These are phyloP conservation scores for Annulohypoxylon stygium DNA, from an alignment of 495 filamentous ascomycete species.

Conservation along the genomic window DNA sequence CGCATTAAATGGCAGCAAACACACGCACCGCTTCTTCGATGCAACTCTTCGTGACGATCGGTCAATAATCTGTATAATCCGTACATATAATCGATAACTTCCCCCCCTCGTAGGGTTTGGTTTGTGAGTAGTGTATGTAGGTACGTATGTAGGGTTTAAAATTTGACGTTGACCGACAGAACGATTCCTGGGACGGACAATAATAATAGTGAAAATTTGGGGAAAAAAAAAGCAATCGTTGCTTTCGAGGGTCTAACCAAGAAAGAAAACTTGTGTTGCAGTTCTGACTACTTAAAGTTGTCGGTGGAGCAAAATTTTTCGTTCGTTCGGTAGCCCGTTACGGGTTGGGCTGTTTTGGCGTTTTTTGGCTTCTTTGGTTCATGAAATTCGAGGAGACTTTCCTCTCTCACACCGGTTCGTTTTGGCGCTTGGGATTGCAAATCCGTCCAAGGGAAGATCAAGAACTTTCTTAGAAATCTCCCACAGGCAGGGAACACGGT, in stretches of 20 bases:
- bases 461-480: slow-evolving; percentile 42
- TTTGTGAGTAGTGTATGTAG: too few species aligned
- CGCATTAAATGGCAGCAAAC: slow-evolving; percentile 48
- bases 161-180: slow-evolving; percentile 37
- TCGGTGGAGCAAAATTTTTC: slow-evolving; percentile 44
- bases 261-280: slow-evolving; percentile 25
- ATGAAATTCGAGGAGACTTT: slow-evolving; percentile 31
- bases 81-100: slow-evolving; percentile 35
- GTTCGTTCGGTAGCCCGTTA: slow-evolving; percentile 43
- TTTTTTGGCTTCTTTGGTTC: slow-evolving; percentile 40
- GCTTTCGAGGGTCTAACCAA: slow-evolving; percentile 27
- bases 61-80: slow-evolving; percentile 44
- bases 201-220: background rate
- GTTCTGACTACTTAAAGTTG: slow-evolving; percentile 44
- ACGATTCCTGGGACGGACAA: slow-evolving; percentile 10
- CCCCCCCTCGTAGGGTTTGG: slow-evolving; percentile 10
- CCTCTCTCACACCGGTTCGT: slow-evolving; percentile 31
- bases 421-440: slow-evolving; percentile 13
- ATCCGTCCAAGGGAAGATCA: slow-evolving; percentile 34
- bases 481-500: slow-evolving; percentile 27
- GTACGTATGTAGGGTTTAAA: background rate
- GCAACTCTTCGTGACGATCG: slow-evolving; percentile 42
- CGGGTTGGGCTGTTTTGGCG: slow-evolving; percentile 41
- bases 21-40: slow-evolving; percentile 36
- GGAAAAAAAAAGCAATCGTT: background rate